phyloP scores from a whole-genome alignment of 2,329 filamentous ascomycete genomes.

The Monilinia vaccinii-corymbosi region DNA sequence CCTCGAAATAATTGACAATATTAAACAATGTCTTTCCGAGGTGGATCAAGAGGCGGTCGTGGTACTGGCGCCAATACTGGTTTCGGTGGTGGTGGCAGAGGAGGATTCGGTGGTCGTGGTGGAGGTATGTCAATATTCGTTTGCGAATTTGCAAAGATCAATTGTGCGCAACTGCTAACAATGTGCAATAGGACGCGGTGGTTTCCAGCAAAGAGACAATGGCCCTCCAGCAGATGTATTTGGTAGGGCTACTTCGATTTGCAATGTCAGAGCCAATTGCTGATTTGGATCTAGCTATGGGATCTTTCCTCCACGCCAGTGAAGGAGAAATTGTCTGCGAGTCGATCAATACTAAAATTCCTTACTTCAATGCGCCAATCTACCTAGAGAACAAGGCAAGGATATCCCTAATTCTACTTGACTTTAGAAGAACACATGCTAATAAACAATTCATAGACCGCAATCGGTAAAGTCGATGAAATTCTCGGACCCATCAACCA shows the following conservation, averaged over 20 bases:
- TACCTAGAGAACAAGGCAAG: constrained; percentile 94
- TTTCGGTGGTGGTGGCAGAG: constrained; percentile 43
- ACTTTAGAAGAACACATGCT: neutral
- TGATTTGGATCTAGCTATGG: constrained; percentile 59
- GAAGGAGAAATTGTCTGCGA: constrained; percentile 98
- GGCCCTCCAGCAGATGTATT: constrained; percentile 54
- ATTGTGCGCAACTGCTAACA: constrained; percentile 14
- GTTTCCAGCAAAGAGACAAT: constrained; percentile 50
- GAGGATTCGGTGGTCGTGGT: constrained; percentile 40
- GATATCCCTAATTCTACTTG: neutral
- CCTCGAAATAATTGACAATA: constrained; percentile 9
- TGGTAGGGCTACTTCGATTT: constrained; percentile 33
- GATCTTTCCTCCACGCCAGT: constrained; percentile 84
- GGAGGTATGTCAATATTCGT: constrained; percentile 28
- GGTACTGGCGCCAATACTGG: constrained; percentile 41
- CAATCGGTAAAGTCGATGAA: constrained; percentile 95
- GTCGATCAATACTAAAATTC: constrained; percentile 89
- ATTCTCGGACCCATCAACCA: constrained; percentile 96
- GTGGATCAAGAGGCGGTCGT: constrained; percentile 49
- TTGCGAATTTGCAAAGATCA: constrained; percentile 8
- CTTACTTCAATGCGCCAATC: constrained; percentile 98
- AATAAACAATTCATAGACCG: constrained; percentile 42
- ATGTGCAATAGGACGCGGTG: constrained; percentile 45
- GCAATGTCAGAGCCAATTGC: constrained; percentile 7
- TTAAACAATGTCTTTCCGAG: constrained; percentile 34